phyloP scores from a whole-genome alignment of 169 alveolate genomes.

The Hammondia hammondi region DNA sequence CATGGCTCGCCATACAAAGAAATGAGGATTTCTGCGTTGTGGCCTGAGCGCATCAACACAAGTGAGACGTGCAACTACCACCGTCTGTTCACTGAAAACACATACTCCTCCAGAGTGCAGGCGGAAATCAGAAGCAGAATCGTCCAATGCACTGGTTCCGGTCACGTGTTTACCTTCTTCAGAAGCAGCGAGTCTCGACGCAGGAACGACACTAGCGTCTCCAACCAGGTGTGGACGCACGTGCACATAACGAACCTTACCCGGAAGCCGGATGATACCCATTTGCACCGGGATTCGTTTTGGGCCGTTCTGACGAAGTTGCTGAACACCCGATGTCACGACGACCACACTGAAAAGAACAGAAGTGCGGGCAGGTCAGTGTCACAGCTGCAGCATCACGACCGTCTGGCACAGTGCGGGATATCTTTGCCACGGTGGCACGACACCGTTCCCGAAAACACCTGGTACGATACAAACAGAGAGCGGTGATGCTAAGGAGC shows the following conservation, averaged over 20 bases:
- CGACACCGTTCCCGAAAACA: no score
- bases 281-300: background rate
- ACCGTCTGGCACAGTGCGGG: no score
- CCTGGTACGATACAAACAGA: no score
- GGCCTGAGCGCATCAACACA: background rate
- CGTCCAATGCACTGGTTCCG: no score
- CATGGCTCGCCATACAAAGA: constrained; percentile 31
- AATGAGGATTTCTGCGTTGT: constrained; percentile 13
- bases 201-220: background rate
- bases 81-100: background rate
- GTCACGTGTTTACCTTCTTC: no score
- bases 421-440: no score
- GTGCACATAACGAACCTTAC: background rate
- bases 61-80: background rate
- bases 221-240: background rate
- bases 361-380: background rate
- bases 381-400: background rate
- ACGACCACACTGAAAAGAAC: constrained; percentile 15
- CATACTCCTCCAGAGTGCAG: no score
- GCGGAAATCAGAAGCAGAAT: no score
- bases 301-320: background rate
- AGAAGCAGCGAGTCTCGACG: no score
- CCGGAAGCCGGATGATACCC: background rate
- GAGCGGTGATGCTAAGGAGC: no score
- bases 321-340: background rate